Evolutionary conservation across 441 rosid genomes (phyloP).

Genomic region (Manihot esculenta): DNA sequence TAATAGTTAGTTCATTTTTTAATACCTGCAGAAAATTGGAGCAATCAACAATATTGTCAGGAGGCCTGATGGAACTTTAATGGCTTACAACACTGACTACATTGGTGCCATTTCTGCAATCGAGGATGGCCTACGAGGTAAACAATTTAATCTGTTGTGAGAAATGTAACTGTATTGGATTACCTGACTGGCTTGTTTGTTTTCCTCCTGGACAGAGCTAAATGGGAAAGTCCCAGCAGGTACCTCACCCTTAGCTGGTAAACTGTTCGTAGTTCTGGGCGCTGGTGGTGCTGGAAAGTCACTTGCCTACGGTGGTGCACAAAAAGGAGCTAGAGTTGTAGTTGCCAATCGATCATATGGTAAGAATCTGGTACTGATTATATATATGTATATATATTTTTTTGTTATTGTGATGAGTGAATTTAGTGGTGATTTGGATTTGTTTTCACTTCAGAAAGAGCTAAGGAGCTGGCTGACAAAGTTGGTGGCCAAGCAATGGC

Average conservation of each 20-base stretch:
- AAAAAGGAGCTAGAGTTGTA: conserved; percentile 52
- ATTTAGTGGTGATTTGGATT: no score
- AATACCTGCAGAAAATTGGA: conserved; percentile 38
- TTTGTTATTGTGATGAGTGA: no score
- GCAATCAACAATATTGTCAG: conserved; percentile 46
- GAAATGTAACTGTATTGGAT: neutral
- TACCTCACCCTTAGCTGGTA: conserved; percentile 42
- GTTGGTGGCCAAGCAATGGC: conserved; percentile 48
- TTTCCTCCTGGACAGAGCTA: conserved; percentile 5
- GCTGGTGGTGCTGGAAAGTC: conserved; percentile 65
- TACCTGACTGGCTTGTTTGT: neutral
- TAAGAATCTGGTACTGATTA: conserved; percentile 19
- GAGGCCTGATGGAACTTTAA: conserved; percentile 47
- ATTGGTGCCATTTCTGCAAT: conserved; percentile 56
- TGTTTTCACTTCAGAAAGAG: conserved; percentile 30
- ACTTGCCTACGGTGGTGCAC: conserved; percentile 54
- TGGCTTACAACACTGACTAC: conserved; percentile 55
- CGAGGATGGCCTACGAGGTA: conserved; percentile 55
- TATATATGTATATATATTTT: no score
- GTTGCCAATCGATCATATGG: conserved; percentile 51
- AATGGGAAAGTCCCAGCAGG: conserved; percentile 18
- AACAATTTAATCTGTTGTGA: neutral
- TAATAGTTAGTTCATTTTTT: neutral
- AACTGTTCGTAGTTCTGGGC: conserved; percentile 48
- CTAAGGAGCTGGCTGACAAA: conserved; percentile 45